Conservation (phyloP, 2,329 filamentous ascomycete genomes). For the Macrophomina tecta region DNA sequence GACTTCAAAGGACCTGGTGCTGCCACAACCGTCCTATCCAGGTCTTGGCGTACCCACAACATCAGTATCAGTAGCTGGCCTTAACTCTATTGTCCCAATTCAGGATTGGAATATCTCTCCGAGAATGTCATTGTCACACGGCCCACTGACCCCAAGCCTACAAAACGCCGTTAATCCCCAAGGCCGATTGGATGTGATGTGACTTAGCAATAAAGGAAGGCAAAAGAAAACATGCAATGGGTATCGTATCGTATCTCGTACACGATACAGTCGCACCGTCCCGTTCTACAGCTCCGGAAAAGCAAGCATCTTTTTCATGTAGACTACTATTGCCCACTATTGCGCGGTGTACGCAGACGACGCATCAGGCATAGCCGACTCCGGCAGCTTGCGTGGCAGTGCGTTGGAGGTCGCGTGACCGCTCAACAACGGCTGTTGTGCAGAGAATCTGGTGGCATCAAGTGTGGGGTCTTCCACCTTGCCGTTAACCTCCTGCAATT, state of each 20-base stretch:
- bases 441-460: not conserved
- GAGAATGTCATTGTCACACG: not conserved
- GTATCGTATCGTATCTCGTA: constrained; percentile 22
- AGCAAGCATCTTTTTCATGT: not conserved
- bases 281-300: not conserved
- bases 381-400: not conserved
- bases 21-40: not conserved
- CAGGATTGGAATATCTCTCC: not conserved
- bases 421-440: not conserved
- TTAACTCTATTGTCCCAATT: constrained; percentile 3
- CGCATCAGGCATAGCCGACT: constrained; percentile 11
- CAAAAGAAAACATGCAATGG: not conserved
- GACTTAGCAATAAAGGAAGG: not conserved
- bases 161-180: constrained; percentile 6
- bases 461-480: not conserved
- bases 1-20: not conserved
- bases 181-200: not conserved
- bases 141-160: not conserved
- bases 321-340: too few relatives aligned
- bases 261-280: constrained; percentile 19
- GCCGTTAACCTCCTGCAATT: constrained; percentile 13
- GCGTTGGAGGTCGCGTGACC: not conserved
- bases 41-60: not conserved
- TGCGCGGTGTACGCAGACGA: not conserved
- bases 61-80: not conserved